Evolutionary conservation across 2,329 filamentous ascomycete genomes (phyloP), one percentile per base, ranked within the genome.

Genomic region (Xylaria sp.): DNA sequence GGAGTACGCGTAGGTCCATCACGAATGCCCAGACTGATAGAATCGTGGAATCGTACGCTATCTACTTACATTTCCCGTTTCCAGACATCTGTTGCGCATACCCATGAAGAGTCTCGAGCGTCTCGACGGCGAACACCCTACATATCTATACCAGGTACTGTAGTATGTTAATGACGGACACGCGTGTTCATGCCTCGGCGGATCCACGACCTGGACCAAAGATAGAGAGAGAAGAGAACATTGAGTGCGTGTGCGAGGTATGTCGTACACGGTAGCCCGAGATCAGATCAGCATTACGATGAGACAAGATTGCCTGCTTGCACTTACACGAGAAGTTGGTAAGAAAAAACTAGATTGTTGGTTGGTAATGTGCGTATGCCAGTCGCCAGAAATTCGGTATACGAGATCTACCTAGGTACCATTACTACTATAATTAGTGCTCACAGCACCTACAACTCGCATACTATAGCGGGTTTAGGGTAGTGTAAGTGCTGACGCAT

Each of bases 31-130:
- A 36, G 33, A 36, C 33, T 1, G 33, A 36, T 36, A 36, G 33
- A 36, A 36, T 36, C 33, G 33, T 36, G 33, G 33, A 36, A 36
- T 36, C 33, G 20, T 18, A 31, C 18, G 49, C 28, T 18, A 52
- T 23, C 10, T 28, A 49, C 20, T 39, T 18, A 33, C 52, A 63
- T 59, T 66, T 59, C 41, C 67, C 46, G 13, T 9, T 66, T 69
- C 33, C 33, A 56, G 66, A 59, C 56, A 66, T 62, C 7, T 15
- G 25, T 54, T 62, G 25, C 57, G 49, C 48, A 51, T 64, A 28
- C 46, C 31, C 60, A 55, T 23, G 43, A 10, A 54, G 28, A 20
- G 54, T 60, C 61, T 60, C 46, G 28, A 20, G 2, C 46, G 46
- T 36, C 28, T 18, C 46, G 25, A 33, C 25, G 18, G 6, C 25